Conservation (phyloP, 225 moss, liverwort and hornwort genomes). For the Polytrichum formosum region DNA sequence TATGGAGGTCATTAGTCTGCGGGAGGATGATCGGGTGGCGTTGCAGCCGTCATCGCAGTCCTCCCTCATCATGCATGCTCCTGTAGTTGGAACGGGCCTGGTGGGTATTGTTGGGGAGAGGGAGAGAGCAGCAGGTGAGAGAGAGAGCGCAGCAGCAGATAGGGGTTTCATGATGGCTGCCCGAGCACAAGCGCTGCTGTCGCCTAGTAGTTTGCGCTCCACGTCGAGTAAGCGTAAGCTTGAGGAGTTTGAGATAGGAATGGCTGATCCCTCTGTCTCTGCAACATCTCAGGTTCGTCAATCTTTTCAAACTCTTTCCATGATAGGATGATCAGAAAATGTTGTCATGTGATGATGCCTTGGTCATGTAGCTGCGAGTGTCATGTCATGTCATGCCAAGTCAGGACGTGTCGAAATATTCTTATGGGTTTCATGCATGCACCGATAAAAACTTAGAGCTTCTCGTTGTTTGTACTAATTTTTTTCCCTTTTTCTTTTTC, state of each 20-base stretch:
- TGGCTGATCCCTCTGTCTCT: conserved; percentile 68
- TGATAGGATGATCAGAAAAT: not conserved
- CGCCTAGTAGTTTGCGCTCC: conserved; percentile 52
- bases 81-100: conserved; percentile 37
- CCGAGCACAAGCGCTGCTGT: conserved; percentile 43
- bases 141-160: conserved; percentile 50
- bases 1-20: conserved; percentile 65
- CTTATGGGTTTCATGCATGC: no score
- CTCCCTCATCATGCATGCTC: conserved; percentile 53
- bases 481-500: not conserved
- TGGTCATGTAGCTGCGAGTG: no score
- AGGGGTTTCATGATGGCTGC: conserved; percentile 90
- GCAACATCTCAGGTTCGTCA: conserved; percentile 58
- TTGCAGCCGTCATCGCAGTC: conserved; percentile 43
- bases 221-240: conserved; percentile 88
- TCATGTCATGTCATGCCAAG: no score
- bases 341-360: not conserved
- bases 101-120: conserved; percentile 38
- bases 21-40: conserved; percentile 63
- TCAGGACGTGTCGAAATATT: no score
- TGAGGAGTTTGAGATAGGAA: conserved; percentile 88
- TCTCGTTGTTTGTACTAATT: no score
- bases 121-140: conserved; percentile 44
- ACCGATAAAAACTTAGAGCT: no score
- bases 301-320: not conserved